Conservation (phyloP, 148 eudicot species). For the Nyssa sinensis region DNA sequence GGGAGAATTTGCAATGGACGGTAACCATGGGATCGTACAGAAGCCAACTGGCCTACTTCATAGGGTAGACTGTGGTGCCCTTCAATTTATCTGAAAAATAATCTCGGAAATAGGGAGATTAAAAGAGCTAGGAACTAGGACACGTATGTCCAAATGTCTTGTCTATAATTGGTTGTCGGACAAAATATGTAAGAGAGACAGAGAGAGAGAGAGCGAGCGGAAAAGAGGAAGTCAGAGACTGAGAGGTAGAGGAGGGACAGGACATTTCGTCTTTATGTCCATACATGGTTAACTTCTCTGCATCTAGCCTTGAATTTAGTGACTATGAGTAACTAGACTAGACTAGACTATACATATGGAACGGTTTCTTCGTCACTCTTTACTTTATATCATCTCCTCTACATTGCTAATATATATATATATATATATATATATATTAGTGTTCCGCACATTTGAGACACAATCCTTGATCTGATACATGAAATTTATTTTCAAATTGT, state of each 20-base stretch:
- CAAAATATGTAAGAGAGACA: background rate
- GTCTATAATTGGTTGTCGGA: background rate
- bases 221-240: background rate
- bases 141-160: background rate
- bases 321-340: background rate
- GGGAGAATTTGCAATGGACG: no score
- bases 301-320: constrained; percentile 1
- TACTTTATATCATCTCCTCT: background rate
- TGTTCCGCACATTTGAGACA: no score
- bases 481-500: no score
- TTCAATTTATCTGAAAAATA: background rate
- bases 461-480: no score
- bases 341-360: no score
- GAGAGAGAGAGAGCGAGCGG: background rate
- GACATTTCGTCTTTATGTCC: constrained; percentile 1
- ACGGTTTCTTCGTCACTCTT: background rate
- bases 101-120: background rate
- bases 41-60: background rate
- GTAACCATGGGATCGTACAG: background rate
- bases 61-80: background rate
- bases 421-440: no score
- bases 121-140: background rate
- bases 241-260: background rate
- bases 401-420: background rate
- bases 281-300: constrained; percentile 7